Conservation (phyloP, 306 rosid genomes). For the Cucumis cinereus region DNA sequence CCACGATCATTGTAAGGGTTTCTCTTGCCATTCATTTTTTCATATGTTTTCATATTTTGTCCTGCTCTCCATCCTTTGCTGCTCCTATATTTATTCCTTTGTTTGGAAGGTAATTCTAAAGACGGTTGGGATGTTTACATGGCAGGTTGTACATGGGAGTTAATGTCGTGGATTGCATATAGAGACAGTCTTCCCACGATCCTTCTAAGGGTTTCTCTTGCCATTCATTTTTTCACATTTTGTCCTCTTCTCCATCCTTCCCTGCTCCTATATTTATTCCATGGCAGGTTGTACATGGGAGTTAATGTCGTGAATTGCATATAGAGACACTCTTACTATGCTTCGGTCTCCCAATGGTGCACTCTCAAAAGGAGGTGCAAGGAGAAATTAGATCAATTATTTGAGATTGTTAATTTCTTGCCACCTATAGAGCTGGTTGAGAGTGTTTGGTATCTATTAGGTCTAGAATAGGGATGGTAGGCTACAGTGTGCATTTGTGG, state of each 20-base stretch:
- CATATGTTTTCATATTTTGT: neutral
- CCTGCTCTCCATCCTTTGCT: neutral
- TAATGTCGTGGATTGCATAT: too few species aligned
- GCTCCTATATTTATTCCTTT: neutral
- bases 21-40: too few species aligned
- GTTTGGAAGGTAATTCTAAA: too few species aligned
- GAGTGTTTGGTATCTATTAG: neutral
- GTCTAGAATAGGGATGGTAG: neutral
- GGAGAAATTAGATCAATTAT: neutral
- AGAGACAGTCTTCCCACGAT: too few species aligned
- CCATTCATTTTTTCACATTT: neutral
- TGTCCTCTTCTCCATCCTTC: neutral
- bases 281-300: neutral
- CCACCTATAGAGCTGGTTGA: neutral
- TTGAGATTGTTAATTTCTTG: neutral
- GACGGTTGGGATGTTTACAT: too few species aligned
- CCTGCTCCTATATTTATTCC: neutral
- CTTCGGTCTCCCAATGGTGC: neutral
- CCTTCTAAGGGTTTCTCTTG: neutral
- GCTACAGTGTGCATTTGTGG: neutral
- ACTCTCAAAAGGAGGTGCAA: neutral
- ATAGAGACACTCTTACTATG: too few species aligned
- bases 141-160: neutral
- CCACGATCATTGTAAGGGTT: too few species aligned
- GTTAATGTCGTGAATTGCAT: too few species aligned